phyloP scores from a whole-genome alignment of 139 green algal genomes.

The Closterium sp. region DNA sequence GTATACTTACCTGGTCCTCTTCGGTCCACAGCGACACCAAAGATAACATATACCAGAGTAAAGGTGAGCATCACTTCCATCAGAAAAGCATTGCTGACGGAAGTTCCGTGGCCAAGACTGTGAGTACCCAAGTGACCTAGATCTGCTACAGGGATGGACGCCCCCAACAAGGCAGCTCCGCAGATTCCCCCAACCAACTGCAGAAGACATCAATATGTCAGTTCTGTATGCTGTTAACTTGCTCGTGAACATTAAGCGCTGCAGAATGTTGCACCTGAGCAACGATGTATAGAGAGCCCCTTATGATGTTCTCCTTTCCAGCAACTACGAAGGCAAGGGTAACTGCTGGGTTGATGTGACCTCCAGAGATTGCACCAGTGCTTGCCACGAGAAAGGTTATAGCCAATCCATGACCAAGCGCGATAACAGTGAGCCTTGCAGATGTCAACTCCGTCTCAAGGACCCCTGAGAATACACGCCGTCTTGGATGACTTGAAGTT shows the following conservation, averaged over 20 bases:
- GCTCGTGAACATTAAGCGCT: too few species aligned
- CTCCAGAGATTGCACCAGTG: constrained; percentile 43
- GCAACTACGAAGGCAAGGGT: constrained; percentile 40
- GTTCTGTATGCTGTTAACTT: too few species aligned
- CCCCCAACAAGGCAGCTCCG: constrained; percentile 16
- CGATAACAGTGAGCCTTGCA: constrained; percentile 32
- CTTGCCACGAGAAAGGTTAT: constrained; percentile 34
- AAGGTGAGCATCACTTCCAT: constrained; percentile 54
- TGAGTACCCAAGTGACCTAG: constrained; percentile 28
- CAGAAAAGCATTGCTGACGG: constrained; percentile 7
- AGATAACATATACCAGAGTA: constrained; percentile 47
- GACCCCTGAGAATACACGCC: constrained; percentile 4
- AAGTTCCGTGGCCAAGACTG: constrained; percentile 17
- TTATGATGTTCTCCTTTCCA: constrained; percentile 40
- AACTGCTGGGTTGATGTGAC: constrained; percentile 50
- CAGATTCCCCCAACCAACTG: constrained; percentile 34
- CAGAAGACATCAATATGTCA: neutral
- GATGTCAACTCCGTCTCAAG: neutral
- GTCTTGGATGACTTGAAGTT: neutral
- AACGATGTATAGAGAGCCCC: constrained; percentile 18
- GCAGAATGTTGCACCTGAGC: constrained; percentile 16
- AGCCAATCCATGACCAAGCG: constrained; percentile 29
- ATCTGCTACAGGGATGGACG: constrained; percentile 7
- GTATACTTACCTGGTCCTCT: neutral
- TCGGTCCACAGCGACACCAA: constrained; percentile 37